Conservation (phyloP, 352 stramenopile species). For the Ophiocytium majus region DNA sequence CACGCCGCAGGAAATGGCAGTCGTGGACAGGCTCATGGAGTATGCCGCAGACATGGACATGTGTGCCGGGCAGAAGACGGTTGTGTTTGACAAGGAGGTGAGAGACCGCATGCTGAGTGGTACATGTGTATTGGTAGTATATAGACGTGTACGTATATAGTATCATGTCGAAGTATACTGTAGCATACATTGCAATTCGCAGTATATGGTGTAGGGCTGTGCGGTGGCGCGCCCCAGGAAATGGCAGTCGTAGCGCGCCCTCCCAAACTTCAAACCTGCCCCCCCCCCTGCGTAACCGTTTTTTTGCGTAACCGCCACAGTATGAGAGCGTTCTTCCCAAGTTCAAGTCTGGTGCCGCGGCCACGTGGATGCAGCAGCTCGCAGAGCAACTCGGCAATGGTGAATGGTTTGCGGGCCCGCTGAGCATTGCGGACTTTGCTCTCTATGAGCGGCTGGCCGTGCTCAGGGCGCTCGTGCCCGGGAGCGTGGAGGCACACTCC, state of each 20-base stretch:
- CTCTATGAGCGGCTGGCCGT: neutral
- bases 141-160: no score
- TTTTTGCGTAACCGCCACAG: neutral
- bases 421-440: neutral
- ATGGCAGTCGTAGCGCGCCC: no score
- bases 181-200: neutral
- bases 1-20: neutral
- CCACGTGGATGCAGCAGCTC: neutral
- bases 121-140: neutral
- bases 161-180: neutral
- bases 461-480: no score
- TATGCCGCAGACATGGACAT: neutral
- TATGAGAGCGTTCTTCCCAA: neutral
- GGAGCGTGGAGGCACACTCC: no score
- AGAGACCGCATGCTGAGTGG: neutral
- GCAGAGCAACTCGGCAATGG: neutral
- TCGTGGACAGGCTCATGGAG: neutral
- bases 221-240: neutral
- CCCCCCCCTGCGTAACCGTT: neutral
- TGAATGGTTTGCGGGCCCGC: neutral
- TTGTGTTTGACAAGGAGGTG: neutral
- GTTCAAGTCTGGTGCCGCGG: neutral
- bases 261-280: neutral
- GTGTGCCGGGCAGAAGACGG: neutral
- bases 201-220: neutral